Percentiles rank a stretch among this genome's conserved stretches.
Evolutionary conservation across 805 yeast species (phyloP).

Genomic region (Starmerella ratchasimensis): DNA sequence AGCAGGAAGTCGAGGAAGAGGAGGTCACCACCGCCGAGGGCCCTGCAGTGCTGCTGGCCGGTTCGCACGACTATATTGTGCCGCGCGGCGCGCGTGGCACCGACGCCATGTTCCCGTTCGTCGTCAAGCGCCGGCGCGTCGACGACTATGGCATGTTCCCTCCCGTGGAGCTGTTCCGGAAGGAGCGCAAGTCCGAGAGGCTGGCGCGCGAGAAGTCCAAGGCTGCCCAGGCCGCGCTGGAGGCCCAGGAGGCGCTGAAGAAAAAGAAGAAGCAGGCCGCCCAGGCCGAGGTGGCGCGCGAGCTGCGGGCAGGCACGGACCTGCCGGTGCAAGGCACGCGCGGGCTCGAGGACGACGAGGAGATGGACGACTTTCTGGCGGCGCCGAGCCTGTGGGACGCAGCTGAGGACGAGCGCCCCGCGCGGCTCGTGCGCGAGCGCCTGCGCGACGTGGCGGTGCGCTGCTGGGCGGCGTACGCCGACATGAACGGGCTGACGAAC

Average conservation of each 20-base stretch:
- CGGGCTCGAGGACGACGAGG: not conserved
- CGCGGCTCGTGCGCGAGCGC: slow-evolving; percentile 29
- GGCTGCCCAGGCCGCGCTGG: not conserved
- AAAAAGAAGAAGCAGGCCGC: too few relatives aligned
- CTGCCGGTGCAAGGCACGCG: too few relatives aligned
- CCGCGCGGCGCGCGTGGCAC: slow-evolving; percentile 26
- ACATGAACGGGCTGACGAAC: slow-evolving; percentile 74
- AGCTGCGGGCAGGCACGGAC: too few relatives aligned
- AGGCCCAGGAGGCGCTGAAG: not conserved
- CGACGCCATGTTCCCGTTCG: slow-evolving; percentile 65
- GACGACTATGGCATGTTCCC: slow-evolving; percentile 86
- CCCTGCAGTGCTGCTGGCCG: slow-evolving; percentile 21
- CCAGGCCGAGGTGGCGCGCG: too few relatives aligned
- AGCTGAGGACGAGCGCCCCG: slow-evolving; percentile 29
- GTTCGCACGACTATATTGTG: slow-evolving; percentile 32
- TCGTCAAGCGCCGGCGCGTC: slow-evolving; percentile 41
- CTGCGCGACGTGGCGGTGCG: slow-evolving; percentile 34
- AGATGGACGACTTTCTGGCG: slow-evolving; percentile 19
- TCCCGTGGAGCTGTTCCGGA: slow-evolving; percentile 29
- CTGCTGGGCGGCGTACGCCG: slow-evolving; percentile 65
- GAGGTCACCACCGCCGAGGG: slow-evolving; percentile 19
- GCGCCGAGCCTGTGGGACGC: slow-evolving; percentile 15
- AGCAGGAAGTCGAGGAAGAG: slow-evolving; percentile 26
- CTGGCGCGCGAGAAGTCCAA: not conserved
- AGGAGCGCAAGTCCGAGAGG: not conserved